Base-by-base conservation (phyloP, 352 stramenopile genomes). In the Thalassiosira exigua region DNA sequence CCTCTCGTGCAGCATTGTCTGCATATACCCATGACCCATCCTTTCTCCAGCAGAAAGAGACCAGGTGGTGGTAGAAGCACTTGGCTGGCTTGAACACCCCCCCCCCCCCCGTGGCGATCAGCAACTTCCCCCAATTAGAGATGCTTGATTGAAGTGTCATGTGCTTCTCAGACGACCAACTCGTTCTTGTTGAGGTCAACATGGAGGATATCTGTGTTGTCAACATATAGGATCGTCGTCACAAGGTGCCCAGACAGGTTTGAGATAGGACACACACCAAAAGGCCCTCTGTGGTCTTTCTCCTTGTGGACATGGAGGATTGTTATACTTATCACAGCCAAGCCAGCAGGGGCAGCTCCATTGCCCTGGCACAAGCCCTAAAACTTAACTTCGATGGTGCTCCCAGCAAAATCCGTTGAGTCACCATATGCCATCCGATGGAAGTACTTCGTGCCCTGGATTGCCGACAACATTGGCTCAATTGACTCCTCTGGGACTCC, bases 281-380 rank as follows among this genome's bases (percentile, higher is more conserved):
- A 57, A 2, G 27, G 11, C 14, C 66, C 12, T 4, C 50, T 59
- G 42, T 77, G 52, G 17, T 67, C 74, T 30, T 75, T 66, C n/a
- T 33, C 2, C 24, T 74, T 70, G 53, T 82, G 75, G 22, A 54
- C 68, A 33, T 53, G 22, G 3, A 83, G n/a, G 26, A 83, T 75
- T 1, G 59, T 59, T 4, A 84, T 77, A n/a, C 33, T 77, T n/a
- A 84, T 70, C 0, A 75, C 75, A 12, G 66, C 68, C 75, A 67
- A 79, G 0, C 61, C 61, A 19, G 61, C 68, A 51, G 67, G 53
- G 19, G 75, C 53, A 1, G 75, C 75, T 11, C 75, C 75, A 66
- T 83, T 83, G 5, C 68, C 75, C 54, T 83, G 75, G 22, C 36
- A 60, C 7, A 27, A 12, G 7, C 32, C 41, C 24, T 68, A 22